phyloP scores from a whole-genome alignment of 495 filamentous ascomycete species.

The Evernia prunastri region DNA sequence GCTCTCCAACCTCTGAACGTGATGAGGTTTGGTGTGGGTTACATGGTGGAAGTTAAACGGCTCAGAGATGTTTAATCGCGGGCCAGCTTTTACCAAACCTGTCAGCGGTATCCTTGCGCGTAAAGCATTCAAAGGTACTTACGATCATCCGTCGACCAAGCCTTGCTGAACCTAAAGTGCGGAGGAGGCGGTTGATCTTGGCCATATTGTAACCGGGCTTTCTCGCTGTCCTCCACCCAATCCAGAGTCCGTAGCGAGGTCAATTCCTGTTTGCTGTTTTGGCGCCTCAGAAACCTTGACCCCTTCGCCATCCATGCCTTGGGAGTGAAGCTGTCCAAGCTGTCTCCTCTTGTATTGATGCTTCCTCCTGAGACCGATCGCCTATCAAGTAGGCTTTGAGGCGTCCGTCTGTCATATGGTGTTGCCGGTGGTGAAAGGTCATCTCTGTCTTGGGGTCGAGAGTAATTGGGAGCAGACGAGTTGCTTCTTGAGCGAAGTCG shows the following conservation, averaged over 20 bases:
- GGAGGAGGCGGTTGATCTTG: slow-evolving; percentile 1
- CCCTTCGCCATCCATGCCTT: slow-evolving; percentile 43
- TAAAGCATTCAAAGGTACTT: slow-evolving; percentile 3
- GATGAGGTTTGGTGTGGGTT: slow-evolving; percentile 63
- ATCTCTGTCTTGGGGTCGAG: slow-evolving; percentile 7
- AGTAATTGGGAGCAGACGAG: slow-evolving; percentile 14
- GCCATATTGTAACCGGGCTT: neutral
- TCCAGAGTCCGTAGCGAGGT: slow-evolving; percentile 35
- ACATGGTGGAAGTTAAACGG: slow-evolving; percentile 89
- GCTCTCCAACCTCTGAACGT: slow-evolving; percentile 53
- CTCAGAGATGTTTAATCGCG: slow-evolving; percentile 57
- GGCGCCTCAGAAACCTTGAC: slow-evolving; percentile 46
- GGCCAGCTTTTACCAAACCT: slow-evolving; percentile 5
- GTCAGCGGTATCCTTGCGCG: slow-evolving; percentile 32
- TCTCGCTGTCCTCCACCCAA: slow-evolving; percentile 41
- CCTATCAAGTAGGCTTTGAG: slow-evolving; percentile 8
- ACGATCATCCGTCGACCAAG: slow-evolving; percentile 11
- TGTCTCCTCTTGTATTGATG: slow-evolving; percentile 14
- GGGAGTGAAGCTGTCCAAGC: slow-evolving; percentile 34
- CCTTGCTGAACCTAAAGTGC: slow-evolving; percentile 14
- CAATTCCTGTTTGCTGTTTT: slow-evolving; percentile 48
- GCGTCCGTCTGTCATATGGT: neutral
- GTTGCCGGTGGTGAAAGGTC: neutral
- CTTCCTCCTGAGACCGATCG: slow-evolving; percentile 18
- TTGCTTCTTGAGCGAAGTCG: slow-evolving; percentile 22